A percentile compares a stretch with the other conserved stretches of the same genome.
phyloP scores from a whole-genome alignment of 208 protist species.

The Acanthamoeba sp. region DNA sequence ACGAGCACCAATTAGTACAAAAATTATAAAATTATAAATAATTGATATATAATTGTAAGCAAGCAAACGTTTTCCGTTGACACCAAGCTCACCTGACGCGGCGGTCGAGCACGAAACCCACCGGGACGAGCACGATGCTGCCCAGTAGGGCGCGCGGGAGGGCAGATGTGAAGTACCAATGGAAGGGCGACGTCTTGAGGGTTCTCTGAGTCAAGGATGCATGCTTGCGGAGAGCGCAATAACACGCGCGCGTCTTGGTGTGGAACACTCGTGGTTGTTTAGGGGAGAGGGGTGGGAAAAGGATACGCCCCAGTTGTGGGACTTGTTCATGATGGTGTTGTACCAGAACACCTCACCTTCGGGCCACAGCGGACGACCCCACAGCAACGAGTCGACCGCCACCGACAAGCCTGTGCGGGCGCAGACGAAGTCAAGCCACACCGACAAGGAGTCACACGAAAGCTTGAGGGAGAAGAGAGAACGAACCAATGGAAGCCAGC shows the following conservation, averaged over 20 bases:
- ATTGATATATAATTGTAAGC: no score
- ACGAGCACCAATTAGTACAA: no score
- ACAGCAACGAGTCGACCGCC: constrained; percentile 92
- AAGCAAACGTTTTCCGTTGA: no score
- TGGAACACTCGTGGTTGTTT: no score
- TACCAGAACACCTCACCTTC: constrained; percentile 94
- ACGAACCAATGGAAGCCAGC: constrained; percentile 75
- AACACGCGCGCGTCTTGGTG: neutral
- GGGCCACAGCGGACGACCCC: constrained; percentile 92
- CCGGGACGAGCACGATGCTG: constrained; percentile 45
- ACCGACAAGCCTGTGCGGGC: constrained; percentile 77
- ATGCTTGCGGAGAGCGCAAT: neutral
- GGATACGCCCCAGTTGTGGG: constrained; percentile 91
- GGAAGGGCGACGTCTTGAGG: constrained; percentile 81
- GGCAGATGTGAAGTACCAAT: constrained; percentile 93
- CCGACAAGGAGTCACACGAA: no score
- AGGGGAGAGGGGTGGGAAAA: neutral
- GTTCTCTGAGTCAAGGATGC: neutral
- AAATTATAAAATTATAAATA: no score
- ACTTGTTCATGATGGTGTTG: constrained; percentile 94
- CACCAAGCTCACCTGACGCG: constrained; percentile 17
- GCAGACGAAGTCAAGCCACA: neutral
- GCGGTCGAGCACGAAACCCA: constrained; percentile 23
- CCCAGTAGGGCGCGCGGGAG: constrained; percentile 89
- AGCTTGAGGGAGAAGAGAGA: no score